A percentile compares a stretch with the other conserved stretches of the same genome.
Evolutionary conservation across 345 rosid species (phyloP).

Genomic region (Dimocarpus longan): DNA sequence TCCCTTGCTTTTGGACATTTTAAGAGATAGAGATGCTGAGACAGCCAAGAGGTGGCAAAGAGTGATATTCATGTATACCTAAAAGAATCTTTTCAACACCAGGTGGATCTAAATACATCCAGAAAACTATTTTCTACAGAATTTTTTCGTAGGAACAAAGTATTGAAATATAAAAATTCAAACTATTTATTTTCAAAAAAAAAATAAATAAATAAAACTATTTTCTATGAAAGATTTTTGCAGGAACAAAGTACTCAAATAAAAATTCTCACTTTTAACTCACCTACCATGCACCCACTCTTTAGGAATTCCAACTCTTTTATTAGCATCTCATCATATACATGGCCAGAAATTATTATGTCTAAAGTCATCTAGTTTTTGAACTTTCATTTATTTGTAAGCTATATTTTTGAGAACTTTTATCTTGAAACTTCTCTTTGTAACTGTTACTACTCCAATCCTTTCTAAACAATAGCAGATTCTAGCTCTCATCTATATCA

Average conservation of each 20-base stretch:
- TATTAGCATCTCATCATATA: no score
- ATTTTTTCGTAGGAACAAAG: no score
- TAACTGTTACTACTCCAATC: not conserved
- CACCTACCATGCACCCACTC: not conserved
- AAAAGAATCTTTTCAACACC: not conserved
- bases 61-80: not conserved
- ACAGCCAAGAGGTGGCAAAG: not conserved
- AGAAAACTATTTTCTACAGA: not conserved
- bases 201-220: no score
- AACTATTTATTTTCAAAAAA: no score
- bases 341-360: not conserved
- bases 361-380: not conserved
- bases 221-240: no score
- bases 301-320: no score
- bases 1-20: not conserved
- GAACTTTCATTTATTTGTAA: not conserved
- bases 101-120: not conserved
- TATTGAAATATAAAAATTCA: no score
- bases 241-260: no score
- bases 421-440: not conserved
- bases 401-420: not conserved
- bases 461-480: not conserved
- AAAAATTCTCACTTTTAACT: not conserved
- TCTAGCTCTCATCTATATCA: not conserved
- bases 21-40: not conserved